Conservation (phyloP, 441 rosid species). For the Eruca vesicaria region DNA sequence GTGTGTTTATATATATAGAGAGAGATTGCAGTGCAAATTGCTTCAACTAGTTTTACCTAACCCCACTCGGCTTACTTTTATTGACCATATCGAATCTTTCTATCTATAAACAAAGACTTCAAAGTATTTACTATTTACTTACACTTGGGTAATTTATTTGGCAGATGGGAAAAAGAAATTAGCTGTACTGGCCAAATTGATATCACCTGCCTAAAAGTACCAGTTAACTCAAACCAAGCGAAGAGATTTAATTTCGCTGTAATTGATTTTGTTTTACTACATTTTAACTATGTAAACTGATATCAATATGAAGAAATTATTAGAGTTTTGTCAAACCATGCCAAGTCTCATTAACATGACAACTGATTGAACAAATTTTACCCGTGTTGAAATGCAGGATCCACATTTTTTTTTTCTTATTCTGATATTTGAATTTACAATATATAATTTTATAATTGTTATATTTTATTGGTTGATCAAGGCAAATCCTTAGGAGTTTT, state of each 20-base stretch:
- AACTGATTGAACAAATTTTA: not conserved
- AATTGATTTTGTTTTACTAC: not conserved
- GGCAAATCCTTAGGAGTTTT: not conserved
- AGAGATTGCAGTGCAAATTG: not conserved
- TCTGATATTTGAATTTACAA: not conserved
- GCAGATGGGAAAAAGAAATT: not conserved
- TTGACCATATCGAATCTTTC: not conserved
- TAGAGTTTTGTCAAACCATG: not conserved
- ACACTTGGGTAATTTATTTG: not conserved
- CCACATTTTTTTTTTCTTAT: not conserved
- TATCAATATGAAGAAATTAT: not conserved
- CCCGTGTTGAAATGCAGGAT: not conserved
- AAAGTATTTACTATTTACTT: not conserved
- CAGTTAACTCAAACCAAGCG: not conserved
- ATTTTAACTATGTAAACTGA: not conserved
- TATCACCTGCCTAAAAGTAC: not conserved
- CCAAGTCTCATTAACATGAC: not conserved
- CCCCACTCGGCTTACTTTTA: not conserved
- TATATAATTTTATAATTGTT: too few species aligned
- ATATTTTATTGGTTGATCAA: too few species aligned
- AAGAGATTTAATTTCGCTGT: not conserved
- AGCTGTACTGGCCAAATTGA: not conserved
- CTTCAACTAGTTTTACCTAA: not conserved
- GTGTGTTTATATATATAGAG: not conserved
- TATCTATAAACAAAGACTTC: not conserved